phyloP scores from a whole-genome alignment of 148 eudicot genomes.

The Camellia lanceoleosa region DNA sequence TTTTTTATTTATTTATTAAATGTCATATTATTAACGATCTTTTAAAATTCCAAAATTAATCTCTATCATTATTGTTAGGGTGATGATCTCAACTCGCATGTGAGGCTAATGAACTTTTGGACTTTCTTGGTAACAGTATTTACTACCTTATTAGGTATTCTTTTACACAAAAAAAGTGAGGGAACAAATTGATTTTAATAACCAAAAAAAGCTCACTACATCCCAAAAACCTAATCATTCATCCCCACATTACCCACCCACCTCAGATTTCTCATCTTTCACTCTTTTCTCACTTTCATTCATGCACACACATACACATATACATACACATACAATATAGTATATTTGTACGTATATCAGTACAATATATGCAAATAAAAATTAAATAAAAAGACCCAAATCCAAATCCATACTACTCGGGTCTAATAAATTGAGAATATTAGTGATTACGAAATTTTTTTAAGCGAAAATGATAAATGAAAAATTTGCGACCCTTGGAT shows the following conservation, averaged over 20 bases:
- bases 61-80: too few species aligned
- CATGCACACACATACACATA: background rate
- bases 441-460: too few species aligned
- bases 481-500: too few species aligned
- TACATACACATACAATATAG: background rate
- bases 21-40: too few species aligned
- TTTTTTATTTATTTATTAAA: too few species aligned
- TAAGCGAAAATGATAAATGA: too few species aligned
- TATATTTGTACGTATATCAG: background rate
- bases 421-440: too few species aligned
- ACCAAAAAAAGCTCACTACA: background rate
- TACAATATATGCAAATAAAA: too few species aligned
- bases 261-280: background rate
- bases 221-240: slow-evolving; percentile 5
- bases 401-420: too few species aligned
- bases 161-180: slow-evolving; percentile 1
- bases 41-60: too few species aligned
- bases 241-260: background rate
- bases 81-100: background rate
- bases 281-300: background rate
- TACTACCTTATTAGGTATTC: background rate
- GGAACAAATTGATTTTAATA: background rate
- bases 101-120: slow-evolving; percentile 2
- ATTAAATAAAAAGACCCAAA: background rate
- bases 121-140: background rate